Conservation (phyloP, 108 stramenopile genomes). For the Pseudonitzschia multistriata region DNA sequence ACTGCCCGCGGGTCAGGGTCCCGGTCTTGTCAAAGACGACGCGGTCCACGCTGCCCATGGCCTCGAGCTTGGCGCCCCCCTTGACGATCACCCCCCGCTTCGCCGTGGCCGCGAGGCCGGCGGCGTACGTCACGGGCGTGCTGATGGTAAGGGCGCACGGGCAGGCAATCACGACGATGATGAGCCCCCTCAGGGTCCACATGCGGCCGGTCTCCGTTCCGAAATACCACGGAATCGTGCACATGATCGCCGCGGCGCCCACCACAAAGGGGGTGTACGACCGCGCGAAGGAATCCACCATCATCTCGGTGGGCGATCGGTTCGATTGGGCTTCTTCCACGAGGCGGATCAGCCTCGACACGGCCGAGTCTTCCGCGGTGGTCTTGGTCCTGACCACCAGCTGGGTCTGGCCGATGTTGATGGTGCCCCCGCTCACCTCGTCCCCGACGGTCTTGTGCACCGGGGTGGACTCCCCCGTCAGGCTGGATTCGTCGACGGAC, state of each 20-base stretch:
- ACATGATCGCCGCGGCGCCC: slow-evolving; percentile 55
- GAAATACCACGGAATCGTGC: slow-evolving; percentile 74
- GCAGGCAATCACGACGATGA: slow-evolving; percentile 78
- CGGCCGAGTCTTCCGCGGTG: slow-evolving; percentile 71
- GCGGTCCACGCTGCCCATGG: slow-evolving; percentile 67
- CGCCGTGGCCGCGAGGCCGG: slow-evolving; percentile 80
- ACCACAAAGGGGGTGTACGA: slow-evolving; percentile 77
- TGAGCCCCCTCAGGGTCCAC: slow-evolving; percentile 66
- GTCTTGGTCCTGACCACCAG: slow-evolving; percentile 65
- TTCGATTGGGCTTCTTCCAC: slow-evolving; percentile 84
- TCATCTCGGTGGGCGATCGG: slow-evolving; percentile 74
- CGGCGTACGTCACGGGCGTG: slow-evolving; percentile 83
- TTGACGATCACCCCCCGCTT: slow-evolving; percentile 82
- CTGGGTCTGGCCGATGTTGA: slow-evolving; percentile 64
- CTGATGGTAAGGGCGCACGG: slow-evolving; percentile 87
- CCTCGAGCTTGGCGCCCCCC: slow-evolving; percentile 83
- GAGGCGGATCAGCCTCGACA: slow-evolving; percentile 70
- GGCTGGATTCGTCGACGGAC: slow-evolving; percentile 89
- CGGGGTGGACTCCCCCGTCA: slow-evolving; percentile 89
- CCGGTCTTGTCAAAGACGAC: slow-evolving; percentile 90
- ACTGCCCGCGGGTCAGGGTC: slow-evolving; percentile 81
- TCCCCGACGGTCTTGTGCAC: slow-evolving; percentile 56
- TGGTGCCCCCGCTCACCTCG: slow-evolving; percentile 71
- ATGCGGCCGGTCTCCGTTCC: slow-evolving; percentile 51
- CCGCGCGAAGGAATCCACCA: slow-evolving; percentile 74